phyloP scores from a whole-genome alignment of 2,329 filamentous ascomycete species.

The Epichloe sibirici region DNA sequence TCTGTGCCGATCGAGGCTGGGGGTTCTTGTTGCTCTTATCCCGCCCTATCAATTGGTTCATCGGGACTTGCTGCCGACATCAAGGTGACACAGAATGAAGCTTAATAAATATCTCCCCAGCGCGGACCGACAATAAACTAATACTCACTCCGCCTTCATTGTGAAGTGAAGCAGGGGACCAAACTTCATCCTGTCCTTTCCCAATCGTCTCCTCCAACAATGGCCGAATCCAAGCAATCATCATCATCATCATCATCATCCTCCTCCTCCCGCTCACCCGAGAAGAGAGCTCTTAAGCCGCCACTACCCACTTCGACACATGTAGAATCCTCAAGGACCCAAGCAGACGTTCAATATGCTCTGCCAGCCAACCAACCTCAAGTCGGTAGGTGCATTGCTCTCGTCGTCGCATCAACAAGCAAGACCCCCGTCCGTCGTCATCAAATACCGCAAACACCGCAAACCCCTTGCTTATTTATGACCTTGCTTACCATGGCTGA shows the following conservation, averaged over 20 bases:
- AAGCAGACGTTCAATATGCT: constrained; percentile 18
- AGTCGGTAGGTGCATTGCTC: constrained; percentile 11
- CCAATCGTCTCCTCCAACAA: not conserved
- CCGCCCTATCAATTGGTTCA: not conserved
- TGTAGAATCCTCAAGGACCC: constrained; percentile 14
- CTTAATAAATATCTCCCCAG: not conserved
- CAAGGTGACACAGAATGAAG: not conserved
- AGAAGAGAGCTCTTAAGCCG: constrained; percentile 16
- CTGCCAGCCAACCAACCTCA: constrained; percentile 16
- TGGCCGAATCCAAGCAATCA: not conserved
- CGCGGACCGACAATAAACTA: not conserved
- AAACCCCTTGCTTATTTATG: not conserved
- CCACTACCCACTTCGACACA: constrained; percentile 11
- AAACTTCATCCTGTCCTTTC: not conserved
- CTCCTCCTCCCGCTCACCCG: constrained; percentile 5
- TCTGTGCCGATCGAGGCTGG: too few species aligned
- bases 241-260: too few species aligned
- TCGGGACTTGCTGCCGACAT: not conserved
- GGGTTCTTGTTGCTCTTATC: not conserved
- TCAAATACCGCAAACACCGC: not conserved
- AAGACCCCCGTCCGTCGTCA: not conserved
- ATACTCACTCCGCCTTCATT: not conserved
- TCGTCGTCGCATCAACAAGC: too few species aligned
- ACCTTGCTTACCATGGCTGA: not conserved
- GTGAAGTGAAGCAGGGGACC: too few species aligned